Conservation (phyloP, 805 yeast species). For the Myxozyma melibiosi region DNA sequence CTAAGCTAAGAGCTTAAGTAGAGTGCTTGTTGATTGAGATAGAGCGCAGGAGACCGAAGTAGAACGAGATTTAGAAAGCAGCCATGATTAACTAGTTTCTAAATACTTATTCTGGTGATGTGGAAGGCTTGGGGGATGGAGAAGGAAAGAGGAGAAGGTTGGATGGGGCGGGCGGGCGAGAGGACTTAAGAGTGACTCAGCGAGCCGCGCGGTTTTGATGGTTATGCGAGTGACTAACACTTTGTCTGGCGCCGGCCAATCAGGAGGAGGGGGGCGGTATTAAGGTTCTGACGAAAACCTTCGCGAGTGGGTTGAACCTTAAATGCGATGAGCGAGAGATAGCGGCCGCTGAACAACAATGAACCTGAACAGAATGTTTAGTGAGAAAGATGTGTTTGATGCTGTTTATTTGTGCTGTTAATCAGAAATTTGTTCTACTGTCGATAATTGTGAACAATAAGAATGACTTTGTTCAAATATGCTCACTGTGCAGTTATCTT, state of each 20-base stretch:
- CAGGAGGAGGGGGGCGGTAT: neutral
- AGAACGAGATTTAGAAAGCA: conserved; percentile 17
- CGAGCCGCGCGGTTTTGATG: conserved; percentile 3
- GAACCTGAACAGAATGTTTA: too few species aligned
- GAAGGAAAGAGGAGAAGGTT: neutral
- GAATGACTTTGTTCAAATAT: too few species aligned
- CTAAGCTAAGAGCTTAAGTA: conserved; percentile 14
- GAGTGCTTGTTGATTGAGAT: neutral
- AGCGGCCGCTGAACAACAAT: too few species aligned
- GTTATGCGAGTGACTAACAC: conserved; percentile 20
- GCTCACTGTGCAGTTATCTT: too few species aligned
- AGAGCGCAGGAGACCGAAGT: conserved; percentile 1
- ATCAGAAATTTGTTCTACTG: too few species aligned
- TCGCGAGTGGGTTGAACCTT: too few species aligned
- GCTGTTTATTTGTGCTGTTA: too few species aligned
- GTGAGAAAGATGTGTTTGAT: too few species aligned
- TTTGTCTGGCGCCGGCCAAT: conserved; percentile 18
- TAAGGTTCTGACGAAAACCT: too few species aligned
- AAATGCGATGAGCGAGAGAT: too few species aligned
- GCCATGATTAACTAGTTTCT: conserved; percentile 17
- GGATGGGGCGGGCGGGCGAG: conserved; percentile 3
- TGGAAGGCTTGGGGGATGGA: neutral
- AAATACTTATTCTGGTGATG: neutral
- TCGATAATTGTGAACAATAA: too few species aligned
- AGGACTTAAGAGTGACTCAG: conserved; percentile 22